Base-by-base conservation (phyloP, 139 green algal species). In the Coelastrella sp. region DNA sequence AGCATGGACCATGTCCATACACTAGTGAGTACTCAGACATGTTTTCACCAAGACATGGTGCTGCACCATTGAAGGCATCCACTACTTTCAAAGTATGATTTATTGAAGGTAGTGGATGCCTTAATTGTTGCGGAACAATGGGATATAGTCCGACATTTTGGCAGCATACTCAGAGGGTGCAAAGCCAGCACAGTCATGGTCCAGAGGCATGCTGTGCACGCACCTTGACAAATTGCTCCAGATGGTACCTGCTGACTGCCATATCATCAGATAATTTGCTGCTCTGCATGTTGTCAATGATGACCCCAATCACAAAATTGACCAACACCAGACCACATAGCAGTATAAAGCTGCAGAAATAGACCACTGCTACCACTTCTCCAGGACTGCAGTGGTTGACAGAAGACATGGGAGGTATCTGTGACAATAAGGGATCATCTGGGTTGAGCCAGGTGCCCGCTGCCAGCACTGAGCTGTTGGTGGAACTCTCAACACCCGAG, bases 231-330 rank as follows among this genome's bases (percentile, higher is more conserved):
- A 96, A 95, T 11, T 87, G 88, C 19, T 84, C 35, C 58, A 95
- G 15, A 49, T 91, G 65, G 59, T 75, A 61, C 20, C 75, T 86
- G 82, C 66, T 91, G 10, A 96, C 89, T 8, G 90, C 63, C 84
- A 94, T 72, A 80, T 92, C 89, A 70, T 94, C 92, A 56, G 90
- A 84, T 6, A 68, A 59, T 24, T 78, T 90, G 79, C 68, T 90
- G 76, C 56, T 81, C 60, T 92, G 78, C 72, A 96, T 94, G 85
- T 96, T 96, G 68, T 96, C 95, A 63, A 97, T 90, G 91, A 97
- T 96, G 56, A 96, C 91, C 59, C 87, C 87, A 76, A 98, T 96
- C 17, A 98, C 92, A 70, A 98, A 91, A 89, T 98, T 96, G 24
- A 97, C 87, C 89, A 98, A 80, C 25, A 98, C 89, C 85, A 97